Conservation (phyloP, 305 asterid genomes). For the Plantago coronopus region DNA sequence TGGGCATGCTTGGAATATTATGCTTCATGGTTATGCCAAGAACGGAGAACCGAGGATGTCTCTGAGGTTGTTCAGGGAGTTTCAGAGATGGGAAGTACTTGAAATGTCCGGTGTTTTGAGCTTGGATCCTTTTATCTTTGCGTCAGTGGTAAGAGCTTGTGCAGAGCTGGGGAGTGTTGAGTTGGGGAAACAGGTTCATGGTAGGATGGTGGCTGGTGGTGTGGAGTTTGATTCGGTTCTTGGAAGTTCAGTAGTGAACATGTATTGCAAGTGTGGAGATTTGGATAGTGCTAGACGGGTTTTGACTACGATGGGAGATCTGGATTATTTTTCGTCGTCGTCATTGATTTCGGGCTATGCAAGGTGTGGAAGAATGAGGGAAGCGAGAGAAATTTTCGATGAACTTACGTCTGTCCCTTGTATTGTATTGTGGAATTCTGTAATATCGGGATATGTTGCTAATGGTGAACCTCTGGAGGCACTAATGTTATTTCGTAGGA, state of each 20-base stretch:
- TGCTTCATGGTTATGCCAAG: slow-evolving; percentile 66
- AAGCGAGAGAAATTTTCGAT: slow-evolving; percentile 49
- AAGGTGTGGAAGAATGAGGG: slow-evolving; percentile 45
- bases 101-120: slow-evolving; percentile 27
- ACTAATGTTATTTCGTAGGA: slow-evolving; percentile 35
- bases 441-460: slow-evolving; percentile 62
- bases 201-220: slow-evolving; percentile 41
- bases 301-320: slow-evolving; percentile 36
- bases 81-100: slow-evolving; percentile 32
- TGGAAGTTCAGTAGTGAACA: slow-evolving; percentile 64
- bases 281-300: slow-evolving; percentile 47
- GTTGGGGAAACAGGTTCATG: slow-evolving; percentile 80
- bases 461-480: slow-evolving; percentile 50
- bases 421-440: slow-evolving; percentile 51
- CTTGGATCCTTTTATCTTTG: slow-evolving; percentile 54
- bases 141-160: slow-evolving; percentile 69
- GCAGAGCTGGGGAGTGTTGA: slow-evolving; percentile 39
- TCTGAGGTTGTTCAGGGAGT: slow-evolving; percentile 48
- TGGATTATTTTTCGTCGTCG: slow-evolving; percentile 62
- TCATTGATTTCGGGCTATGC: slow-evolving; percentile 54
- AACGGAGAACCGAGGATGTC: slow-evolving; percentile 45
- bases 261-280: slow-evolving; percentile 79
- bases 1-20: slow-evolving; percentile 54
- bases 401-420: slow-evolving; percentile 40
- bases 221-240: slow-evolving; percentile 63